These are phyloP conservation scores for Asterella californica DNA, from an alignment of 225 moss, liverwort and hornwort genomes.

Conservation along the genomic window DNA sequence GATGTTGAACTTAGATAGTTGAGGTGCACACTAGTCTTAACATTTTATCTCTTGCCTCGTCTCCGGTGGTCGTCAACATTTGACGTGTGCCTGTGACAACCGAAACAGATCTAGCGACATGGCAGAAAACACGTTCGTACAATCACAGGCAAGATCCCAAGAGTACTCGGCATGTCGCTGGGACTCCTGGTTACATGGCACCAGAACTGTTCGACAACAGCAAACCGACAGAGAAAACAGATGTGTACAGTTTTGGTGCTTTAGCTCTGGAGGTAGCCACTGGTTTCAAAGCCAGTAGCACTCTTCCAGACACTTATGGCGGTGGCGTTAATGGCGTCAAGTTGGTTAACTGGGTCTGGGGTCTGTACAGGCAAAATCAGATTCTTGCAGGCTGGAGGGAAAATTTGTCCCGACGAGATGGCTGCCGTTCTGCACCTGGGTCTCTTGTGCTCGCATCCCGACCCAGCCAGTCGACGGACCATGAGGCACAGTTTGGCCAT, in stretches of 20 bases:
- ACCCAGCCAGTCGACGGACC: constrained; percentile 17
- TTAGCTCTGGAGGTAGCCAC: constrained; percentile 7
- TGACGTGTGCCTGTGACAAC: too few relatives aligned
- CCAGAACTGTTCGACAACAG: not conserved
- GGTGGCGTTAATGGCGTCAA: too few relatives aligned
- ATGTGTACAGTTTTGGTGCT: not conserved
- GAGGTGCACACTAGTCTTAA: too few relatives aligned
- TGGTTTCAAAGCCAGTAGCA: constrained; percentile 1
- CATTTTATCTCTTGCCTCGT: too few relatives aligned
- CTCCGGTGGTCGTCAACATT: too few relatives aligned
- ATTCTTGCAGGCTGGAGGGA: constrained; percentile 3
- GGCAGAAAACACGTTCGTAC: not conserved
- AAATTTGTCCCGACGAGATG: not conserved
- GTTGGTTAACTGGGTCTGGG: constrained; percentile 21
- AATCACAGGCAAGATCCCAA: not conserved
- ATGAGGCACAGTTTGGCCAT: constrained; percentile 24
- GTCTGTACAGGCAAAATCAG: not conserved
- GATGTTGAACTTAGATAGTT: too few relatives aligned
- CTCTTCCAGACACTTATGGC: not conserved
- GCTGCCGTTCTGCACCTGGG: constrained; percentile 4
- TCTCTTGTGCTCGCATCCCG: constrained; percentile 26
- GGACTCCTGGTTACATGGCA: not conserved
- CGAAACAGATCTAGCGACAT: too few relatives aligned
- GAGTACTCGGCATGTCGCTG: not conserved
- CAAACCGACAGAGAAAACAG: not conserved